Percentiles rank a stretch among this genome's conserved stretches.
These are phyloP conservation scores for Strigomonas galati DNA, from an alignment of 208 protist genomes.

Conservation along the genomic window DNA sequence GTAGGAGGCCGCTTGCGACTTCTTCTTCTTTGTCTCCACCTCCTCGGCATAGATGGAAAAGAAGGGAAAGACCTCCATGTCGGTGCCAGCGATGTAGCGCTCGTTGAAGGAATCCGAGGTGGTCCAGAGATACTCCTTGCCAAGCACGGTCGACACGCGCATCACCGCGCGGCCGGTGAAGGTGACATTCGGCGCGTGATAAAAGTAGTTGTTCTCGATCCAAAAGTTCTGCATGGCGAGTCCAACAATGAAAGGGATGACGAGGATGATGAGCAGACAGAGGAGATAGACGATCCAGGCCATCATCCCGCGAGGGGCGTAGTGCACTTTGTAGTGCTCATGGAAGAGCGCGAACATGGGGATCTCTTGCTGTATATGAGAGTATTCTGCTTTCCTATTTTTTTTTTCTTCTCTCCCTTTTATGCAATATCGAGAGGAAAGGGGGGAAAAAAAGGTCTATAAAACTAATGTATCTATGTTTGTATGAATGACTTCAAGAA, in stretches of 20 bases:
- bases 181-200: conserved; percentile 34
- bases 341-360: conserved; percentile 43
- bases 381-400: conserved; percentile 6
- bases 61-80: conserved; percentile 43
- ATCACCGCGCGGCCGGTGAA: conserved; percentile 66
- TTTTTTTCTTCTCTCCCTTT: conserved; percentile 1
- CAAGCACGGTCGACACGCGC: conserved; percentile 48
- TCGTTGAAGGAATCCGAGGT: conserved; percentile 64
- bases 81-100: conserved; percentile 29
- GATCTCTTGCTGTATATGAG: neutral
- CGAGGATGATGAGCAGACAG: conserved; percentile 50
- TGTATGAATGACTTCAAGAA: neutral
- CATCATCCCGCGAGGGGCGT: conserved; percentile 46
- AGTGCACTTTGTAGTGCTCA: conserved; percentile 72
- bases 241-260: conserved; percentile 57
- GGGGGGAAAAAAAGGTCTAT: too few relatives aligned
- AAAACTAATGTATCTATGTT: neutral
- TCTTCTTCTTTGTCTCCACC: conserved; percentile 29
- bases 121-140: conserved; percentile 73
- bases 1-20: conserved; percentile 3
- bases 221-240: conserved; percentile 78
- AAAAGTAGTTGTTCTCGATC: conserved; percentile 51
- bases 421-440: neutral
- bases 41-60: conserved; percentile 58
- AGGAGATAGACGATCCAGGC: conserved; percentile 63